Conservation (phyloP, 2,329 filamentous ascomycete species). For the Fusarium verticillioides region DNA sequence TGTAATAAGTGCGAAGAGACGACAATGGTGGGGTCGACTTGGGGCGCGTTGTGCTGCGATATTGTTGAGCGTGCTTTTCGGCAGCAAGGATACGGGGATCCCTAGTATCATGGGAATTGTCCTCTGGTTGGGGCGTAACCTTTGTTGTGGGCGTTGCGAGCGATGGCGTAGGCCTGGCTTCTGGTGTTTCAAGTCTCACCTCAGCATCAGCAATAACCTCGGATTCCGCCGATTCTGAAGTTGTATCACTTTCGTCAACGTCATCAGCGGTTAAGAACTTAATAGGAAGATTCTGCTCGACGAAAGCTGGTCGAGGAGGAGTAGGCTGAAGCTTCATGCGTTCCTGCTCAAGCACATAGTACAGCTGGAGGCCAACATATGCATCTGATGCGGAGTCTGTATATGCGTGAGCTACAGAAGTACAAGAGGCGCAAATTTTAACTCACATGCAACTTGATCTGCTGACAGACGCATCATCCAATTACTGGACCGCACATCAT, state of each 20-base stretch:
- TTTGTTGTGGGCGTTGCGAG: neutral
- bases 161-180: neutral
- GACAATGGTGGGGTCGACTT: conserved; percentile 43
- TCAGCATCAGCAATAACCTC: conserved; percentile 26
- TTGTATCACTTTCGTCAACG: conserved; percentile 48
- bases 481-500: conserved; percentile 75
- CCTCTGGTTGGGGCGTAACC: neutral
- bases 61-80: conserved; percentile 52
- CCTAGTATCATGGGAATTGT: neutral
- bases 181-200: neutral
- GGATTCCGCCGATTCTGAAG: conserved; percentile 42
- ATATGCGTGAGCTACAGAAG: conserved; percentile 1
- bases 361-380: conserved; percentile 82
- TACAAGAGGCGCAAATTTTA: neutral
- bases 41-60: conserved; percentile 47
- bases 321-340: conserved; percentile 73
- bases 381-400: conserved; percentile 83
- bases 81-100: conserved; percentile 59
- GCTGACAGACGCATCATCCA: conserved; percentile 74
- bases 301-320: conserved; percentile 76
- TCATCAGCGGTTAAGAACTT: conserved; percentile 53
- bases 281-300: conserved; percentile 75
- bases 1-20: conserved; percentile 67
- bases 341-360: conserved; percentile 74
- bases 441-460: conserved; percentile 76